Percentiles rank a stretch among this genome's conserved stretches.
phyloP scores from a whole-genome alignment of 2,329 filamentous ascomycete genomes.

The Westerdykella sp. region DNA sequence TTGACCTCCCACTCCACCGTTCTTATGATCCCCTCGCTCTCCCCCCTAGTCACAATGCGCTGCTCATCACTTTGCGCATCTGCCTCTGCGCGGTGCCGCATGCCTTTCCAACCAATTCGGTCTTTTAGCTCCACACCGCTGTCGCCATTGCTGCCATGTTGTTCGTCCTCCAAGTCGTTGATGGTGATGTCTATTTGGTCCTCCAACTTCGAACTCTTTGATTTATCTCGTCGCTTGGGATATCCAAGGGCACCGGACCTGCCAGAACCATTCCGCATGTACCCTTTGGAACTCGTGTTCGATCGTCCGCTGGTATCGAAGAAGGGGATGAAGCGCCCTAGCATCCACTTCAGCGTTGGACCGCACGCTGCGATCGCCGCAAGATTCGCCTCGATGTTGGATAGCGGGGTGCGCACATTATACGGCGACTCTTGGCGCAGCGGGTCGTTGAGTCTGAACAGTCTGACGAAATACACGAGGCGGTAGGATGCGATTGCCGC shows the following conservation, averaged over 20 bases:
- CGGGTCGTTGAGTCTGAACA: slow-evolving; percentile 5
- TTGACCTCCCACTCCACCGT: slow-evolving; percentile 17
- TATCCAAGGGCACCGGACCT: too few relatives aligned
- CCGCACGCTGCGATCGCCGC: slow-evolving; percentile 13
- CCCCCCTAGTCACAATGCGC: neutral
- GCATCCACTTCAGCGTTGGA: slow-evolving; percentile 13
- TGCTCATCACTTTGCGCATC: slow-evolving; percentile 19
- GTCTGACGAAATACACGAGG: slow-evolving; percentile 7
- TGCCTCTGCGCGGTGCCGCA: neutral
- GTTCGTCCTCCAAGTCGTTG: too few relatives aligned
- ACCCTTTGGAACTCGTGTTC: neutral
- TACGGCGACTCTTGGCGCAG: slow-evolving; percentile 7
- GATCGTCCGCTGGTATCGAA: slow-evolving; percentile 3
- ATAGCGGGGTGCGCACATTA: slow-evolving; percentile 7
- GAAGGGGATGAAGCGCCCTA: slow-evolving; percentile 10
- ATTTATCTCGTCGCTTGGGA: too few relatives aligned
- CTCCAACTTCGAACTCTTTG: too few relatives aligned
- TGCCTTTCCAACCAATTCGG: too few relatives aligned
- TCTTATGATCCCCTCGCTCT: slow-evolving; percentile 11
- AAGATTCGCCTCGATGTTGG: slow-evolving; percentile 16
- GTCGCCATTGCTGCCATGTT: too few relatives aligned
- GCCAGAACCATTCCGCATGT: too few relatives aligned
- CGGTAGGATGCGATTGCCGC: slow-evolving; percentile 13
- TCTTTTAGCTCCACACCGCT: too few relatives aligned
- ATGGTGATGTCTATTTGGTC: too few relatives aligned